phyloP scores from a whole-genome alignment of 805 yeast species.

The Candida pini region DNA sequence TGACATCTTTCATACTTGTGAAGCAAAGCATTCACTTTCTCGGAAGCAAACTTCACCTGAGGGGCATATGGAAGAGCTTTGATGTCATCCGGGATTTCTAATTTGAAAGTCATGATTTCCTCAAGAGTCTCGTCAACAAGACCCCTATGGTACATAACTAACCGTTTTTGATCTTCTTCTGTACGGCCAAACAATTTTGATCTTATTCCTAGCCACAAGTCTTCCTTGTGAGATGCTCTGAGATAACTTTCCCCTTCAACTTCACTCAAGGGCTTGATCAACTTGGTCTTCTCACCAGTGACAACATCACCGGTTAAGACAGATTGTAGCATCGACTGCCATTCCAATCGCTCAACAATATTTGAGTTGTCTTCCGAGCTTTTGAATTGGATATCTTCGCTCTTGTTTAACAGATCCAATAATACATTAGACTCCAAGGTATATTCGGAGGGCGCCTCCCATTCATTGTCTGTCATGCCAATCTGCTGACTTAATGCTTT shows the following conservation, averaged over 20 bases:
- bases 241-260: conserved; percentile 41
- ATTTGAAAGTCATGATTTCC: conserved; percentile 59
- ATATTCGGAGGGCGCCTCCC: conserved; percentile 30
- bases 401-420: conserved; percentile 25
- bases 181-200: conserved; percentile 79
- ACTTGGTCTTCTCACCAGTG: conserved; percentile 77
- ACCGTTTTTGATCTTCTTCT: conserved; percentile 68
- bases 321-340: conserved; percentile 91
- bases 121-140: conserved; percentile 69
- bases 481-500: conserved; percentile 27
- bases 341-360: conserved; percentile 76
- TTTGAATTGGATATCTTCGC: conserved; percentile 32
- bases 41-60: conserved; percentile 31
- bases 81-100: conserved; percentile 35
- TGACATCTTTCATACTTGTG: conserved; percentile 62
- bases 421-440: conserved; percentile 30
- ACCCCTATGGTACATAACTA: conserved; percentile 63
- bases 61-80: conserved; percentile 14
- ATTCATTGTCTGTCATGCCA: conserved; percentile 27
- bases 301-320: conserved; percentile 96
- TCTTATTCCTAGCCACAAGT: conserved; percentile 80
- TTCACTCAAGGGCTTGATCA: conserved; percentile 44
- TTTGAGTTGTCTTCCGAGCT: conserved; percentile 21
- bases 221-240: conserved; percentile 57
- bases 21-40: conserved; percentile 51